Evolutionary conservation across 768 basidiomycete species (phyloP).

Genomic region (Podaxis sp.): DNA sequence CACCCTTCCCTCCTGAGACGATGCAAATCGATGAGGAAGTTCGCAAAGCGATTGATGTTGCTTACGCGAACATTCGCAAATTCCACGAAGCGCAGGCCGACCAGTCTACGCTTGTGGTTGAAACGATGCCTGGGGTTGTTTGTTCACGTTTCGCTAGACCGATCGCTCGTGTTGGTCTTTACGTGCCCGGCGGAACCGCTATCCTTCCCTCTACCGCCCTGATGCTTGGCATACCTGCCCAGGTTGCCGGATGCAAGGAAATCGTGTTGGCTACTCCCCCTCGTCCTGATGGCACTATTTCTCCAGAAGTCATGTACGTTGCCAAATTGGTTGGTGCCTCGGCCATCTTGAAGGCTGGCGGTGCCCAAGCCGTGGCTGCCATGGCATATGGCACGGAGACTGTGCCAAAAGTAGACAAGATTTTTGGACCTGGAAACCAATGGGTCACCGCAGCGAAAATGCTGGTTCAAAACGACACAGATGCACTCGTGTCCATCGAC

Average conservation of each 20-base stretch:
- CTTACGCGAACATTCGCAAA: constrained; percentile 87
- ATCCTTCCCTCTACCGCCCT: constrained; percentile 94
- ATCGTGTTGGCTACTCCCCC: constrained; percentile 98
- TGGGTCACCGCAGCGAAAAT: constrained; percentile 99
- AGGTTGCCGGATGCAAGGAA: constrained; percentile 91
- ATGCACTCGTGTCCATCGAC: constrained; percentile 94
- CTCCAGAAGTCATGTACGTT: constrained; percentile 97
- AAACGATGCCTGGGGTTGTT: constrained; percentile 97
- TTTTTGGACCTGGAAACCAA: constrained; percentile 98
- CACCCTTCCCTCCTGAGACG: constrained; percentile 71
- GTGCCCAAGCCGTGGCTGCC: constrained; percentile 94
- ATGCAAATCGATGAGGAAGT: constrained; percentile 64
- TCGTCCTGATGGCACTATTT: constrained; percentile 85
- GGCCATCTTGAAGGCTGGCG: constrained; percentile 90
- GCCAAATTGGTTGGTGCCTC: constrained; percentile 89
- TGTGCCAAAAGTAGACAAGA: constrained; percentile 98
- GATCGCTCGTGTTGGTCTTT: constrained; percentile 94
- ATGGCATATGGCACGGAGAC: constrained; percentile 95
- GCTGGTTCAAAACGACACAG: constrained; percentile 98
- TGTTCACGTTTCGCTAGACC: constrained; percentile 94
- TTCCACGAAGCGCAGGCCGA: constrained; percentile 92
- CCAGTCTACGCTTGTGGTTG: constrained; percentile 68
- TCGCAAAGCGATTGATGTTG: constrained; percentile 79
- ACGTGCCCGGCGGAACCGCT: constrained; percentile 97
- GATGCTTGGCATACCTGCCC: constrained; percentile 97